Evolutionary conservation across 2,329 filamentous ascomycete genomes (phyloP).

Genomic region (Sporothrix curviconia): DNA sequence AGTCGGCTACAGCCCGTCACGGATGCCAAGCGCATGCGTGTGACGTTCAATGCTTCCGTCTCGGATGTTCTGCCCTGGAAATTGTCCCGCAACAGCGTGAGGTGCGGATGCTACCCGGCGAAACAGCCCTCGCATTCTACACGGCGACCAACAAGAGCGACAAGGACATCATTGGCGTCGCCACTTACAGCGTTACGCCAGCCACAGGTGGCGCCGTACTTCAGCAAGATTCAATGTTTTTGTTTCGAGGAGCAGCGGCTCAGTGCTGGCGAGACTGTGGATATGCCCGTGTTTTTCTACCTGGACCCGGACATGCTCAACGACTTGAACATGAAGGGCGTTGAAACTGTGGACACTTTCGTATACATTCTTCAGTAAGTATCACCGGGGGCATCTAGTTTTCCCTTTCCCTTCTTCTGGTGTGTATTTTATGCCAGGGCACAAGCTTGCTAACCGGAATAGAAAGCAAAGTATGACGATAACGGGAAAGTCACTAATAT

Average conservation of each 20-base stretch:
- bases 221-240: conserved; percentile 99
- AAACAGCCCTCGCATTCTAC: conserved; percentile 96
- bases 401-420: not conserved
- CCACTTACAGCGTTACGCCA: conserved; percentile 94
- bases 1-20: conserved; percentile 74
- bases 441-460: not conserved
- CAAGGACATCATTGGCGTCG: conserved; percentile 93
- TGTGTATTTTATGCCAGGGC: not conserved
- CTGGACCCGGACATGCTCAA: conserved; percentile 92
- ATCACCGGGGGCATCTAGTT: not conserved
- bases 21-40: conserved; percentile 75
- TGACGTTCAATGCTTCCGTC: conserved; percentile 93
- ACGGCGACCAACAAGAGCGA: conserved; percentile 88
- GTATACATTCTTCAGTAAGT: conserved; percentile 97
- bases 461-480: conserved; percentile 77
- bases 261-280: conserved; percentile 91
- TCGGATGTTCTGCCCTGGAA: conserved; percentile 97
- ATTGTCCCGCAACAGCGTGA: conserved; percentile 91
- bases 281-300: conserved; percentile 99
- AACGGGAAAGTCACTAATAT: conserved; percentile 57
- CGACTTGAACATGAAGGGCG: conserved; percentile 85
- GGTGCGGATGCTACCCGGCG: conserved; percentile 87
- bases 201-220: conserved; percentile 94
- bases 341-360: conserved; percentile 93
- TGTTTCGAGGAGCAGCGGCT: conserved; percentile 96